Evolutionary conservation across 2,329 filamentous ascomycete genomes (phyloP), one percentile per base, ranked within the genome.

Genomic region (Penicillium brasilianum): DNA sequence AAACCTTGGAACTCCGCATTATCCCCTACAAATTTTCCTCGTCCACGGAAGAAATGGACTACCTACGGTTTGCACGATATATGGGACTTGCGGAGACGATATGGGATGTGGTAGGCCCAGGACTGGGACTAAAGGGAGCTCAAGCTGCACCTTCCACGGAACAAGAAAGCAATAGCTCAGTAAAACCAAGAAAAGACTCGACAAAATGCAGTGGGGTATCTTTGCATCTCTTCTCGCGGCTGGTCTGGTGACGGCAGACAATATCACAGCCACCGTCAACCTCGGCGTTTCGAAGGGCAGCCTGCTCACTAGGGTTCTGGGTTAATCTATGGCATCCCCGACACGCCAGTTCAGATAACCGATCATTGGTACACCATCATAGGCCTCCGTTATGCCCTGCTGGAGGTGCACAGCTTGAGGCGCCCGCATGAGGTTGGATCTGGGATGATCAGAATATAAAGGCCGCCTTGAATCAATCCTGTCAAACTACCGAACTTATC

Each of bases 401-500:
- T 28, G 80, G 80, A 32, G 80, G 79, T 6, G 78, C 79, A 49
- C 80, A 81, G 64, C 69, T 78, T 4, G 58, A 66, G 13, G 69
- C 74, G 9, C 72, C 74, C 6, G 56, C 48, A 0, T 65, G 73
- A 13, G 79, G 78, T 4, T 81, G 79, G 80, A 77, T 78, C 32
- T 75, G 70, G 63, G 78, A 0, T 28, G 71, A 1, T 60, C 60
- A 13, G 74, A 76, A 54, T 76, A 76, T 58, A 59, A 73, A 57
- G 70, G 61, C 34, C 80, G 82, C 4, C 78, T 84, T 58, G 61
- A 77, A 4, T 82, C 80, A 0, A 75, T 78, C 2, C 64, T 82
- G 5, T 78, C 74, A 22, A 83, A 84, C 60, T 84, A 84, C 66
- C 59, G 70, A 1, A 81, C 79, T 1, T 72, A 77, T 1, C 74